These are phyloP conservation scores for Microcera coccophila DNA, from an alignment of 2,329 filamentous ascomycete species.

Conservation along the genomic window DNA sequence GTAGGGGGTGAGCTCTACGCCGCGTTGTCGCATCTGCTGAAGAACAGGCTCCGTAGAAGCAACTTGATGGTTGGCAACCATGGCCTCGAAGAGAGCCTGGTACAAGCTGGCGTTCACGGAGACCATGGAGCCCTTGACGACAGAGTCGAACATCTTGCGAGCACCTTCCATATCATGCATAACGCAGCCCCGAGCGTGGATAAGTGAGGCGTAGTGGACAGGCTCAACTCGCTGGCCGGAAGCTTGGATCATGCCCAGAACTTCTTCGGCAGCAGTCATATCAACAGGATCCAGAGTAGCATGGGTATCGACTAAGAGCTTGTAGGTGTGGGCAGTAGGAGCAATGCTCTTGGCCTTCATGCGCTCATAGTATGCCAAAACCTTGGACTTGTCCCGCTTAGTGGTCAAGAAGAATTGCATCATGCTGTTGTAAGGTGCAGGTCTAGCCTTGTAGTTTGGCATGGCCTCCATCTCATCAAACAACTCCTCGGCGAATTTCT, in stretches of 20 bases:
- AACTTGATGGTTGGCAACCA: slow-evolving; percentile 92
- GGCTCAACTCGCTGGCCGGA: slow-evolving; percentile 77
- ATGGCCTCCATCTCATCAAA: slow-evolving; percentile 99
- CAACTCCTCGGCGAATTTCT: slow-evolving; percentile 94
- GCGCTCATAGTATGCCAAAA: slow-evolving; percentile 88
- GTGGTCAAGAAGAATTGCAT: slow-evolving; percentile 99
- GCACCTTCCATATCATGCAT: slow-evolving; percentile 87
- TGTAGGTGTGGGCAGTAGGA: slow-evolving; percentile 94
- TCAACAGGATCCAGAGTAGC: slow-evolving; percentile 89
- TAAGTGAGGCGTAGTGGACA: slow-evolving; percentile 91
- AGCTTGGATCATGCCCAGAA: slow-evolving; percentile 73
- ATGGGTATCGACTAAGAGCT: slow-evolving; percentile 92
- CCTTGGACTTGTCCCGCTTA: slow-evolving; percentile 92
- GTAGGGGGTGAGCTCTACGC: slow-evolving; percentile 88
- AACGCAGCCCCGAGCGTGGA: slow-evolving; percentile 93
- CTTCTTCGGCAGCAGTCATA: slow-evolving; percentile 79
- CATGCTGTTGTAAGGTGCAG: slow-evolving; percentile 97
- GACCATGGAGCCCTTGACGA: slow-evolving; percentile 64
- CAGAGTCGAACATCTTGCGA: slow-evolving; percentile 74
- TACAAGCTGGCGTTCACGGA: slow-evolving; percentile 81
- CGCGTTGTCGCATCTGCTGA: slow-evolving; percentile 65
- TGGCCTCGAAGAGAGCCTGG: slow-evolving; percentile 93
- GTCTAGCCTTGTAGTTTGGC: slow-evolving; percentile 97
- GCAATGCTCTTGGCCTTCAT: slow-evolving; percentile 85
- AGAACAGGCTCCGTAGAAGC: slow-evolving; percentile 71